Conservation (phyloP, 2,329 filamentous ascomycete genomes). For the Colletotrichum navitas region DNA sequence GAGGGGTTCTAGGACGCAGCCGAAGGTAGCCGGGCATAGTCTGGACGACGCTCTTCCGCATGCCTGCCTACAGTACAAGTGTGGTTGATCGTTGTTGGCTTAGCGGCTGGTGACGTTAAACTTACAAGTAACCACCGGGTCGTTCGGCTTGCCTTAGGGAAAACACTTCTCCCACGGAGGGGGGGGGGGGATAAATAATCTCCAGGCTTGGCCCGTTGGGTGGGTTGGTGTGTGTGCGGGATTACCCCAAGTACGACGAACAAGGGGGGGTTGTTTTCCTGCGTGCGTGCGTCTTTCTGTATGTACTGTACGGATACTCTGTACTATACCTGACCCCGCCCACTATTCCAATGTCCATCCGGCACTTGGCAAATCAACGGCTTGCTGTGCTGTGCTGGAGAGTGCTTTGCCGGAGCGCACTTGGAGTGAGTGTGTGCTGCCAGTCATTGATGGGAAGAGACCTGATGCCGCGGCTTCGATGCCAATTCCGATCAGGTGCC, state of each 20-base stretch:
- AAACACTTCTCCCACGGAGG: slow-evolving; percentile 27
- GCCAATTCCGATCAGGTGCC: slow-evolving; percentile 16
- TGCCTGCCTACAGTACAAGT: no score
- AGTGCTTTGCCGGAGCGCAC: slow-evolving; percentile 38
- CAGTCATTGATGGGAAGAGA: slow-evolving; percentile 30
- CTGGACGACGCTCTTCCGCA: slow-evolving; percentile 28
- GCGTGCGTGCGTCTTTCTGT: background rate
- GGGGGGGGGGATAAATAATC: slow-evolving; percentile 37
- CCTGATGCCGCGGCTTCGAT: slow-evolving; percentile 15
- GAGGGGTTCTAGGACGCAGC: slow-evolving; percentile 16
- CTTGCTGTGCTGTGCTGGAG: slow-evolving; percentile 25
- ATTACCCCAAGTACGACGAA: slow-evolving; percentile 3
- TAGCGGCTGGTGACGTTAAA: slow-evolving; percentile 25
- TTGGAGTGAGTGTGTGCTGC: background rate
- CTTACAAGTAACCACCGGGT: background rate
- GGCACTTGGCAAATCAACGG: slow-evolving; percentile 33
- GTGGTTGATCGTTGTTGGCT: slow-evolving; percentile 16
- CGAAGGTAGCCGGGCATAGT: slow-evolving; percentile 34
- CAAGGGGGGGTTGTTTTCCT: background rate
- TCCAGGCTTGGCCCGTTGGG: slow-evolving; percentile 16
- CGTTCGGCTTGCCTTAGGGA: slow-evolving; percentile 8
- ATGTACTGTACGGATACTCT: no score
- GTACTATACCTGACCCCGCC: background rate
- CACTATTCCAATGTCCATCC: slow-evolving; percentile 23
- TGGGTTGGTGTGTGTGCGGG: slow-evolving; percentile 2